Percentiles rank a stretch among this genome's conserved stretches.
phyloP scores from a whole-genome alignment of 352 stramenopile species.

The Vaucheria bursata region DNA sequence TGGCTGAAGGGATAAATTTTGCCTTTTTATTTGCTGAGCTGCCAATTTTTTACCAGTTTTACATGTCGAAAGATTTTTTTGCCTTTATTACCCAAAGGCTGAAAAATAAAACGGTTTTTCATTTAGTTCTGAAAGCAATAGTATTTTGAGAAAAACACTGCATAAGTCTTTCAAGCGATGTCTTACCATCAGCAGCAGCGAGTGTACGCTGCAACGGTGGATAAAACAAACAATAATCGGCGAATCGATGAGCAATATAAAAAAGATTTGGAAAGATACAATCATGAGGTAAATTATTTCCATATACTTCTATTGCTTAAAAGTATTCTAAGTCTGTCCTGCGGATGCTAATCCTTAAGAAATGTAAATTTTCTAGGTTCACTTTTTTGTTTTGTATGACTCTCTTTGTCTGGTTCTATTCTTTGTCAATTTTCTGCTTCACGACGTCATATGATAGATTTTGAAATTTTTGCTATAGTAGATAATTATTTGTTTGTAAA shows the following conservation, averaged over 20 bases:
- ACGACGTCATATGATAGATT: too few species aligned
- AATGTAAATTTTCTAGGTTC: neutral
- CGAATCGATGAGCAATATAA: constrained; percentile 23
- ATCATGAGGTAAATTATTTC: constrained; percentile 30
- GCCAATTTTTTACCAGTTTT: too few species aligned
- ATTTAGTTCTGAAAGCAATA: neutral
- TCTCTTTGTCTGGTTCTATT: too few species aligned
- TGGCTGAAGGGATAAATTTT: too few species aligned
- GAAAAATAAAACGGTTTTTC: too few species aligned
- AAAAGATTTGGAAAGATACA: constrained; percentile 30
- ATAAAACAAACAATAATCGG: constrained; percentile 27
- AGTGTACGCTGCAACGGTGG: constrained; percentile 34
- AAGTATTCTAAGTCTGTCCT: too few species aligned
- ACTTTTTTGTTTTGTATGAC: neutral
- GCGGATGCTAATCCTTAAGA: neutral
- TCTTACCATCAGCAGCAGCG: constrained; percentile 6
- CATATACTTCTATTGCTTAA: too few species aligned
- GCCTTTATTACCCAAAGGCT: too few species aligned
- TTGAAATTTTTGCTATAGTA: too few species aligned
- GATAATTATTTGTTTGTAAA: too few species aligned
- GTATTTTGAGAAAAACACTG: neutral
- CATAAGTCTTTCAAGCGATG: neutral
- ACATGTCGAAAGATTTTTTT: too few species aligned
- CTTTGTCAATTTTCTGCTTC: neutral
- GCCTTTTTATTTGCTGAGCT: too few species aligned